Base-by-base conservation (phyloP, 768 basidiomycete species). In the Suillus sp. region DNA sequence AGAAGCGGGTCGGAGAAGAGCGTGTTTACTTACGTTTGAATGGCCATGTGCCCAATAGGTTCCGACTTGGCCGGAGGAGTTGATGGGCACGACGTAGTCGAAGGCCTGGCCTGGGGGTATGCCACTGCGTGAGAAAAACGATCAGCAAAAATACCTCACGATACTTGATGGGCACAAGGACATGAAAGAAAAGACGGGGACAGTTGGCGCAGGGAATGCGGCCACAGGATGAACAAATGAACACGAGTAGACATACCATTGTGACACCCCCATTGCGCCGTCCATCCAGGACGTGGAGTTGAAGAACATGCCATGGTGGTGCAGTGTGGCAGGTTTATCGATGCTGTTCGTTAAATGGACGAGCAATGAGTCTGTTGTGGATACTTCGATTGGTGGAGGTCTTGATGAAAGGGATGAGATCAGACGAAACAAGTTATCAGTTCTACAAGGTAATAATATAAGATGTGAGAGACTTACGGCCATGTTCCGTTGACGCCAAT, bases 241-340 rank as follows among this genome's bases (percentile, higher is more conserved):
- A 34, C 20, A 20, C 11, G 4, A 25, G 14, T 38, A 2, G 4
- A 73, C 77, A 56, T 73, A 91, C 92, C 95, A 99, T 79, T 98
- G 93, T 0, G 90, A 84, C 43, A 95, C 86, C 7, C 82, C 86
- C 37, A 84, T 75, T 0, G 96, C 94, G 42, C 96, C 96, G 74
- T 99, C 96, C 81, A 89, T 90, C 88, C 92, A 97, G 20, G 86
- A 84, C 0, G 91, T 84, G 1, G 85, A 83, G 73, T 95, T 96
- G 82, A 97, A 95, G 78, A 87, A 95, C 90, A 96, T 93, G 66
- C 96, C 96, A 77, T 97, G 96, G 71, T 96, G 91, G 74, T 99
- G 96, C 18, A 98, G 78, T 0, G 89, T 83, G 0, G 91, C 84
- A 0, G 88, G 83, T 32, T 78, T 66, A 60, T 90, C 86, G 61